These are phyloP conservation scores for grape (Vitis vinifera) DNA, from an alignment of 164 flowering plant genomes.

Conservation along the genomic window DNA sequence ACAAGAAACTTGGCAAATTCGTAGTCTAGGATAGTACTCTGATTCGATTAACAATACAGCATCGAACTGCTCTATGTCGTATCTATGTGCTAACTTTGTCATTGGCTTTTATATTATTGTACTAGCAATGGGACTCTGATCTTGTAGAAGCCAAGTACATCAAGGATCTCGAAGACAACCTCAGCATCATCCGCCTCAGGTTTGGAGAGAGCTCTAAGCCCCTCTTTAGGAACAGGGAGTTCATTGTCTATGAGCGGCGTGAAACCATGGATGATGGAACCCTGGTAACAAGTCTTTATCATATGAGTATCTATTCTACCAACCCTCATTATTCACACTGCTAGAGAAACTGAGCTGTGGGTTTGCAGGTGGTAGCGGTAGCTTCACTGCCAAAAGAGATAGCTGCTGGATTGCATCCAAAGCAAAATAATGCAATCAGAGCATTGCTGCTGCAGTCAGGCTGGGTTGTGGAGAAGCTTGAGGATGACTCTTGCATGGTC, in stretches of 20 bases:
- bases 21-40: not conserved
- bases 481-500: constrained; percentile 73
- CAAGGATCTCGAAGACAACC: constrained; percentile 69
- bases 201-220: constrained; percentile 72
- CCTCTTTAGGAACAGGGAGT: constrained; percentile 78
- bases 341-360: not conserved
- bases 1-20: not conserved
- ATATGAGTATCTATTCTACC: too few relatives aligned
- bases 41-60: not conserved
- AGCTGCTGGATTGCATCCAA: constrained; percentile 83
- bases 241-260: constrained; percentile 80
- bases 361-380: constrained; percentile 76
- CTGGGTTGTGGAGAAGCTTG: constrained; percentile 87
- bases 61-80: not conserved
- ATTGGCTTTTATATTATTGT: not conserved
- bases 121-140: constrained; percentile 87
- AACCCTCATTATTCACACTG: too few relatives aligned
- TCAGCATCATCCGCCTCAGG: constrained; percentile 72
- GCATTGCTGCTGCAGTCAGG: constrained; percentile 84
- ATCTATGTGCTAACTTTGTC: not conserved
- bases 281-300: constrained; percentile 36
- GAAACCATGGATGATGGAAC: constrained; percentile 96
- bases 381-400: constrained; percentile 92
- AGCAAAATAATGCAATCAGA: constrained; percentile 64
- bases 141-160: constrained; percentile 78